Evolutionary conservation across 2,329 filamentous ascomycete species (phyloP).

Genomic region (Plectosphaerella cucumerina): DNA sequence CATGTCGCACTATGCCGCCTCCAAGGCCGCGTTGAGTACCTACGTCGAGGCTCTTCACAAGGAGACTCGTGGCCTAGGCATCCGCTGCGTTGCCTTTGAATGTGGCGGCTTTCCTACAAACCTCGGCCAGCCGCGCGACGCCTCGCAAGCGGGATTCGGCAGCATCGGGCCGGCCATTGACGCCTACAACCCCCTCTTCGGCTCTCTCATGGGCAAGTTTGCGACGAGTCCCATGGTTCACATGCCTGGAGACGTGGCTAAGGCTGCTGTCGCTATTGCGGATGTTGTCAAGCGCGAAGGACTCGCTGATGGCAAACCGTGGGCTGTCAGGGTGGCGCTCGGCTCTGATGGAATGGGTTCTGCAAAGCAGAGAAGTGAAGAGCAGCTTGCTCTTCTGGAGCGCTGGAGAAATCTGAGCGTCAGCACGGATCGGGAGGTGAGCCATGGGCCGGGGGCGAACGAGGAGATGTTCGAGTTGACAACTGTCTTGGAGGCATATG

Average conservation of each 20-base stretch:
- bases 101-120: constrained; percentile 5
- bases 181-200: constrained; percentile 17
- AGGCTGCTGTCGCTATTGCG: constrained; percentile 16
- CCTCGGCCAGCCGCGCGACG: constrained; percentile 16
- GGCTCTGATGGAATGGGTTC: constrained; percentile 23
- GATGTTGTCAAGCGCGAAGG: constrained; percentile 23
- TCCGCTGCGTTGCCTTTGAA: constrained; percentile 4
- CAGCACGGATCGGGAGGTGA: constrained; percentile 16
- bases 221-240: constrained; percentile 11
- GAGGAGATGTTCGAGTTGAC: constrained; percentile 4
- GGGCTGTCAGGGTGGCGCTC: constrained; percentile 21
- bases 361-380: constrained; percentile 16
- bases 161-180: constrained; percentile 5
- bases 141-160: constrained; percentile 10
- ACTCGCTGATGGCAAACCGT: constrained; percentile 15
- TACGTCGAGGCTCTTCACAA: constrained; percentile 10
- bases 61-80: not conserved
- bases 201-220: constrained; percentile 16
- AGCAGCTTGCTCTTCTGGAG: constrained; percentile 14
- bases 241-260: constrained; percentile 21
- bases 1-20: constrained; percentile 21
- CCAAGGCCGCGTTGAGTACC: constrained; percentile 19
- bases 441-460: not conserved
- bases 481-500: not conserved
- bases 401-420: constrained; percentile 19